Evolutionary conservation across 1,139 yeast genomes (phyloP), one percentile per base, ranked within the genome.

Genomic region (Geotrichum bryndzae): DNA sequence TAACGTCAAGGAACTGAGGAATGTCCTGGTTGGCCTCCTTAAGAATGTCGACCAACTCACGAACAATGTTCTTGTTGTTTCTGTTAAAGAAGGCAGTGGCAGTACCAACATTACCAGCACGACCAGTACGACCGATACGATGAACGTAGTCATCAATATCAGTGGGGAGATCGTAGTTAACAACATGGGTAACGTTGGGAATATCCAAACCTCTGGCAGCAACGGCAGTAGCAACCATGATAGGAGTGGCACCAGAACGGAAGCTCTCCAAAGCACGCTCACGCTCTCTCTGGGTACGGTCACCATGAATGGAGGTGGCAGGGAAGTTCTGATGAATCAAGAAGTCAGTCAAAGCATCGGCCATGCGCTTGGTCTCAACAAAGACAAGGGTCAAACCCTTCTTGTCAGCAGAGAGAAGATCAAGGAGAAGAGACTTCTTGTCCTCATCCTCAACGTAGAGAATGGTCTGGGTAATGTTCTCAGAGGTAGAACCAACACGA

Each of bases 71-170:
- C 75, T 83, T 86, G 85, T 91, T 95, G 76, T 88, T 89, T 80
- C 98, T 88, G 87, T 94, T 94, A 80, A 94, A 90, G 82, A 94
- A 94, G 61, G 99, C 96, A 69, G 97, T 92, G 69, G 99, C 97
- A 72, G 89, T 83, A 88, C 99, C 99, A 68, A 88, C 86, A 81
- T 94, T 94, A 84, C 99, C 99, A 73, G 99, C 99, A 86, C 99
- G 96, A 79, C 99, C 99, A 73, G 99, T 94, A 87, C 99, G 95
- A 84, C 99, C 99, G 75, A 94, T 94, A 83, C 99, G 90, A 82
- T 94, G 99, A 67, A 94, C 99, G 76, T 94, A 94, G 79, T 94
- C 99, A 78, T 94, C 99, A 73, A 92, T 89, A 78, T 94, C 98
- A 74, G 90, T 82, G 74, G 99, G 99, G 77, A 94, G 83, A 76